Base-by-base conservation (phyloP, 164 flowering plant species). In the Taxillus chinensis region DNA sequence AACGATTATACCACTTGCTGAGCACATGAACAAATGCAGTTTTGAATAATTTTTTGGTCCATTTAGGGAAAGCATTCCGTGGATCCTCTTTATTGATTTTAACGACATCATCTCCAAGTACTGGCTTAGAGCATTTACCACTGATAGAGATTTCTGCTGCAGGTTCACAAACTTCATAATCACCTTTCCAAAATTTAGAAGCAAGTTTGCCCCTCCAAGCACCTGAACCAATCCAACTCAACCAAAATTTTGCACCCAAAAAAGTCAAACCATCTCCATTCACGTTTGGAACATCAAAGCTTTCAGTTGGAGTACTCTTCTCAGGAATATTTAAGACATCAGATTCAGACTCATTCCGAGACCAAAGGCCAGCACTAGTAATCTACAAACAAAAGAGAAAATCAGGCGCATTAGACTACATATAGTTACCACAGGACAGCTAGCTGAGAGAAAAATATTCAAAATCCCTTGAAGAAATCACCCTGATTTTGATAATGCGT, bases 321-420 rank as follows among this genome's bases (percentile, higher is more conserved):
- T 62, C 75, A 59, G 68, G 62, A 63, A 48, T 45, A 70, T 79
- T 75, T 42, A 61, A 64, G 49, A 49, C 61, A 60, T 57, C 62
- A 63, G 70, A 59, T 43, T 62, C 81, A 69, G 77, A 61, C 46
- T 74, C 78, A 74, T 79, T 74, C 38, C 65, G 83, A 39, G 83
- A 77, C 86, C 89, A 86, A 74, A 86, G 76, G 57, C 93, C 96
- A 75, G 74, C 83, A 75, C 90, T 90, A 37, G 83, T 85, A 62
- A 92, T 89, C 96, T 92, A 74, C 71, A 71, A 71, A 15, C 60
- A 71, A 65, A n/a, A 52, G 63, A 65, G 0, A 66, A 49, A 61
- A 52, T 54, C 4, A 11, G 49, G 61, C 27, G 13, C 14, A 9
- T 9, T 49, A 49, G 13, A 2, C 37, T 48, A 4, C 13, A 15